phyloP scores from a whole-genome alignment of 176 grass and related monocot species.

The Juncus effusus region DNA sequence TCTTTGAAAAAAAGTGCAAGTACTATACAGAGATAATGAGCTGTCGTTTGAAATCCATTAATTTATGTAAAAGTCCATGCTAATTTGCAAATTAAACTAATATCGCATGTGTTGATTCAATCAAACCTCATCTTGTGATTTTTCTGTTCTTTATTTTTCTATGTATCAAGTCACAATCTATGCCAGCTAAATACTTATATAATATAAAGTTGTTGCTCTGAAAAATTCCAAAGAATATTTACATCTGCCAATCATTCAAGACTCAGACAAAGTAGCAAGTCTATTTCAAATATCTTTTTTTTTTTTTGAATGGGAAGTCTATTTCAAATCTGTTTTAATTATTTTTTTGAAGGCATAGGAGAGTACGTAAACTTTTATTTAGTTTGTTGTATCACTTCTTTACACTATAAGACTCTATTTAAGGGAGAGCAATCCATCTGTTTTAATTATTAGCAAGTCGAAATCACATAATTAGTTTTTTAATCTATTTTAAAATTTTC shows the following conservation, averaged over 20 bases:
- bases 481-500: slow-evolving; percentile 16
- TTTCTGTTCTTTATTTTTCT: slow-evolving; percentile 17
- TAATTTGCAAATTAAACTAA: slow-evolving; percentile 3
- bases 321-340: slow-evolving; percentile 9
- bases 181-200: slow-evolving; percentile 12
- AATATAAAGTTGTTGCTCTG: slow-evolving; percentile 18
- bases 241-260: slow-evolving; percentile 24
- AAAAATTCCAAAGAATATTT: slow-evolving; percentile 27
- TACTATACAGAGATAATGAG: slow-evolving; percentile 5
- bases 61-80: slow-evolving; percentile 19
- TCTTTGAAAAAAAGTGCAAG: no score
- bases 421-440: no score
- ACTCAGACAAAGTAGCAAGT: slow-evolving; percentile 23
- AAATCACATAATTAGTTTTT: slow-evolving; percentile 16
- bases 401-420: no score
- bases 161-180: slow-evolving; percentile 25
- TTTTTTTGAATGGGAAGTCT: background rate
- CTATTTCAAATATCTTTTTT: slow-evolving; percentile 9
- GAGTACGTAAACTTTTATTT: no score
- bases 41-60: slow-evolving; percentile 24
- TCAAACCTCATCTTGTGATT: slow-evolving; percentile 14
- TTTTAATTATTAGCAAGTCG: background rate
- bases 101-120: slow-evolving; percentile 25
- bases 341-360: no score
- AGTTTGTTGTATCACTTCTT: no score